Base-by-base conservation (phyloP, 768 basidiomycete genomes). In the Amanita pallidorosea region DNA sequence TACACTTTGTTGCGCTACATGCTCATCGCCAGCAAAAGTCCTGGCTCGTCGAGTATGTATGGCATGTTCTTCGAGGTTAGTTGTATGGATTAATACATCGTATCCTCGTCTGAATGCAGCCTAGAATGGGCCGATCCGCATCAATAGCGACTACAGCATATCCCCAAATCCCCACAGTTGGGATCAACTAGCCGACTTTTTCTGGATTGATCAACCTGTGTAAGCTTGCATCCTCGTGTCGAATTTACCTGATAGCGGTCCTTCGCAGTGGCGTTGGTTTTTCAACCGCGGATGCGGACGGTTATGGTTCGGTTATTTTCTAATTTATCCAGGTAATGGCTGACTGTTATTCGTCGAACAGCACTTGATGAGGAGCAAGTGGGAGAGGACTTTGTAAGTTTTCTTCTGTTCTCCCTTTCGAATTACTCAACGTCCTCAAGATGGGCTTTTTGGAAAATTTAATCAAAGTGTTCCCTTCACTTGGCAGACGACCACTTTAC, bases 181-280 rank as follows among this genome's bases (percentile, higher is more conserved):
- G 79, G 67, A 73, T 53, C 72, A 65, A 20, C 60, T 84, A 18
- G 75, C 80, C 1, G 85, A 88, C 62, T 79, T 75, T 55, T 72
- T 87, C 34, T 86, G 81, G 82, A 67, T 88, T 45, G 86, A 88
- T 57, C 81, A 86, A 51, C 85, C 84, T 44, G 83, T 84, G 75
- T 76, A 60, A 48, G 67, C 55, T 31, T 37, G 37, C 34, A 49
- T n/a, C 13, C 22, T 38, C 4, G 27, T 29, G 33, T 13, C 4
- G 52, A 20, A 31, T 54, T 45, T 31, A 43, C 49, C 38, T 52
- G 49, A 41, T 55, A 17, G 49, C 9, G 11, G 7, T 12, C n/a
- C 17, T 27, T 42, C 51, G 45, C 18, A 57, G 56, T 49, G 85
- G 83, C 9, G 65, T 67, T 7, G 85, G 85, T 3, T 85, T 69